Evolutionary conservation across 139 green algal genomes (phyloP), one percentile per base, ranked within the genome.

Genomic region (Picochlorum sp.): DNA sequence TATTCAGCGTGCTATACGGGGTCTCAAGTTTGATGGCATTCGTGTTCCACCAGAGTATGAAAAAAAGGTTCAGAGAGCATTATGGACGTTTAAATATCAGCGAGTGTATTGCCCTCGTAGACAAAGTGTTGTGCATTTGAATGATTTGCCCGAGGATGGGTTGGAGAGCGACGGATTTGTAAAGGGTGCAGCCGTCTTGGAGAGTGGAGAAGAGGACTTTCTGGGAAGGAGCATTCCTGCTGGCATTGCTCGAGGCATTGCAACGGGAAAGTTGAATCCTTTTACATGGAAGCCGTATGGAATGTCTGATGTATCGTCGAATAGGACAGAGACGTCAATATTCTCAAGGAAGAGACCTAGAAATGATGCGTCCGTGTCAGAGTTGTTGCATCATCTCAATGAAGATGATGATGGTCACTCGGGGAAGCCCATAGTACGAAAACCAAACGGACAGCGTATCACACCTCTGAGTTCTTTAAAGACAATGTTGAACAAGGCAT

Each of bases 81-180:
- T 97, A 6, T 95, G 88, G 84, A 89, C 87, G 8, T 98, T 97
- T 79, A 68, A 76, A 31, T 90, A 99, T 75, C 84, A 94, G 76
- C 67, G 84, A 7, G 87, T 97, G 49, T 97, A 76, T 68, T 91
- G 88, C 70, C 70, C 79, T 0, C 4, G 24, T 0, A 23, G 18
- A 0, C 56, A 59, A 4, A 31, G n/a, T 1, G 18, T 90, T 34
- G 75, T 88, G 38, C 83, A 90, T 74, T 68, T 98, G 60, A 69
- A 50, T 21, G 81, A 82, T 16, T 66, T 95, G 50, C 79, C 79
- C 0, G 44, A 67, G 3, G 77, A 68, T 6, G 69, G 71, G 18
- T 76, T 85, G 24, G 71, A 62, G 1, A 70, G 71, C 10, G 63
- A 81, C 7, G 80, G 85, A 45, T 67, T 77, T 24, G 81, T 89